Conservation (phyloP, 768 basidiomycete genomes). For the Royoungia palumana region DNA sequence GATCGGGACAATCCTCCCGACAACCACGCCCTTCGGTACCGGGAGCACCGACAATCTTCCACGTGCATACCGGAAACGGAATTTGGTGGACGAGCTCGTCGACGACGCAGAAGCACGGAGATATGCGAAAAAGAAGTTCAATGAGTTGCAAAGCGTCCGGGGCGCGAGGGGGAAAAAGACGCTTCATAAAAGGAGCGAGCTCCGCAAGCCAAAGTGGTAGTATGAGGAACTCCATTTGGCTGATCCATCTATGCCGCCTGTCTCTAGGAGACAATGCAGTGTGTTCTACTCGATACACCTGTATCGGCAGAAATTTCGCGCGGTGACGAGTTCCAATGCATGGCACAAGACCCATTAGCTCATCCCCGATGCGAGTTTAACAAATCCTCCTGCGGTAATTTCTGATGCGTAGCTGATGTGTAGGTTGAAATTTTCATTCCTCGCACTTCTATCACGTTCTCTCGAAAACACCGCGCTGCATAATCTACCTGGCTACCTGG, state of each 20-base stretch:
- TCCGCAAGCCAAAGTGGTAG: slow-evolving; percentile 71
- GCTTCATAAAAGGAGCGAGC: slow-evolving; percentile 57
- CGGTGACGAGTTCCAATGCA: background rate
- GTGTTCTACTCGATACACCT: background rate
- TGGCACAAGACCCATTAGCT: background rate
- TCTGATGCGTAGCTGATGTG: background rate
- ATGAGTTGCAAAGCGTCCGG: slow-evolving; percentile 65
- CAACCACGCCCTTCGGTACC: slow-evolving; percentile 69
- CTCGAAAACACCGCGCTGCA: slow-evolving; percentile 6
- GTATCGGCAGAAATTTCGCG: background rate
- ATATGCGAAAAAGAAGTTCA: slow-evolving; percentile 92
- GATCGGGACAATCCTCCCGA: slow-evolving; percentile 78
- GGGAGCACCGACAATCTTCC: slow-evolving; percentile 69
- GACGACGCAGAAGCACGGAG: slow-evolving; percentile 83
- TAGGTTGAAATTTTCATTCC: slow-evolving; percentile 4
- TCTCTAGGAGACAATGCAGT: background rate
- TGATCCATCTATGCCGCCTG: slow-evolving; percentile 8
- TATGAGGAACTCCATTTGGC: slow-evolving; percentile 2
- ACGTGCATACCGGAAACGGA: slow-evolving; percentile 68
- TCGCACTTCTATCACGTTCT: slow-evolving; percentile 9
- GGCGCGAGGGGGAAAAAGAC: slow-evolving; percentile 71
- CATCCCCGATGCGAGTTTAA: background rate
- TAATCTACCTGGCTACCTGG: background rate
- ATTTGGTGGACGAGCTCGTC: slow-evolving; percentile 83
- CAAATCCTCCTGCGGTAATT: slow-evolving; percentile 10